phyloP scores from a whole-genome alignment of 2,329 filamentous ascomycete species.

The Chaetomiaceae sp. region DNA sequence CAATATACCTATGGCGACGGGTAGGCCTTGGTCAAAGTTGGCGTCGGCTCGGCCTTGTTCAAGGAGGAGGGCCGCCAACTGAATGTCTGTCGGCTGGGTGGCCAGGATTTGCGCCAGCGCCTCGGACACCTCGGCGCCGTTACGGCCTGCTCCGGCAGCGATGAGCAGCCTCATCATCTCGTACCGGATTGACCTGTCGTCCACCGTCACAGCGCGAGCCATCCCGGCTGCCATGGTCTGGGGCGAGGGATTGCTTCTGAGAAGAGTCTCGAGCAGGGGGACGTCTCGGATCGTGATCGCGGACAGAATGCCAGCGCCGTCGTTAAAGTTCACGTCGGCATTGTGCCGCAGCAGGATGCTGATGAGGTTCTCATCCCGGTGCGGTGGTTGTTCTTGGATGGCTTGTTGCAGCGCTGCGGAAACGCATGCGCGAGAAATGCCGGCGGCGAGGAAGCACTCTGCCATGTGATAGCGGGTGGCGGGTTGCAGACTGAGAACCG shows the following conservation, averaged over 20 bases:
- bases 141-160: slow-evolving; percentile 37
- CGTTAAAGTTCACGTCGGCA: slow-evolving; percentile 52
- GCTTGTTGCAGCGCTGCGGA: slow-evolving; percentile 49
- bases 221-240: slow-evolving; percentile 46
- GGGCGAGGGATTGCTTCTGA: slow-evolving; percentile 43
- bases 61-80: slow-evolving; percentile 46
- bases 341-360: slow-evolving; percentile 48
- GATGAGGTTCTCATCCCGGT: slow-evolving; percentile 49
- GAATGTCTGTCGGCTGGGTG: slow-evolving; percentile 46
- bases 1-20: slow-evolving; percentile 37
- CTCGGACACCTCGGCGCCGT: slow-evolving; percentile 38
- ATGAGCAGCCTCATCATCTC: slow-evolving; percentile 48
- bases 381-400: slow-evolving; percentile 45
- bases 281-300: slow-evolving; percentile 48
- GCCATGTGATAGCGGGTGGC: slow-evolving; percentile 45
- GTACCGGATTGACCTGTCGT: slow-evolving; percentile 40
- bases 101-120: slow-evolving; percentile 42
- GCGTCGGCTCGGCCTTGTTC: slow-evolving; percentile 50
- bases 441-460: slow-evolving; percentile 46
- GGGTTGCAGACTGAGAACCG: slow-evolving; percentile 40
- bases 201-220: slow-evolving; percentile 43
- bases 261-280: slow-evolving; percentile 41
- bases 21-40: slow-evolving; percentile 44
- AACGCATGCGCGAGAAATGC: slow-evolving; percentile 44
- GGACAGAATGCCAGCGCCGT: slow-evolving; percentile 45